These are phyloP conservation scores for Penicillium hordei DNA, from an alignment of 2,329 filamentous ascomycete species.

Conservation along the genomic window DNA sequence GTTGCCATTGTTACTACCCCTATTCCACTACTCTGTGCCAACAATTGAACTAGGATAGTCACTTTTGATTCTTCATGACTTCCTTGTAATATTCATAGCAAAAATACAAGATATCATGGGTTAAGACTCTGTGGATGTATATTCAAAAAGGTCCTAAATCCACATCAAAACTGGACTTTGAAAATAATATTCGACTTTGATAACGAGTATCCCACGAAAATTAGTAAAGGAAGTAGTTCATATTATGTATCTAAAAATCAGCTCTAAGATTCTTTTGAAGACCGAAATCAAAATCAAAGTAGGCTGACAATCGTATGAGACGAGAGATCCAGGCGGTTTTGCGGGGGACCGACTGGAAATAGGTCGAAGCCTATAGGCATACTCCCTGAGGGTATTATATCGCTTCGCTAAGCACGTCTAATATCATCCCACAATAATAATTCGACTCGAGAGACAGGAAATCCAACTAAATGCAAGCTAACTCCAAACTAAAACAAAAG, in stretches of 20 bases:
- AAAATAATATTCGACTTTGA: background rate
- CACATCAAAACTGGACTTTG: background rate
- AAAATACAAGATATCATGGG: background rate
- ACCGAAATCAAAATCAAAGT: too few species aligned
- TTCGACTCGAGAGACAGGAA: background rate
- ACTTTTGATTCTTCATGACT: too few species aligned
- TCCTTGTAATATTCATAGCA: too few species aligned
- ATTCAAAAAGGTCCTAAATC: background rate
- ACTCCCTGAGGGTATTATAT: background rate
- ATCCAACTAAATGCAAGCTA: background rate
- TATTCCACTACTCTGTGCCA: background rate
- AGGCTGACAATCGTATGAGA: background rate
- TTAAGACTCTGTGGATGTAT: background rate
- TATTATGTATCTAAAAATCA: background rate
- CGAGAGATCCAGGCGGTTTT: background rate
- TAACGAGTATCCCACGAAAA: background rate
- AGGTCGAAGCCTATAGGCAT: background rate
- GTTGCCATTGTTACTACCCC: background rate
- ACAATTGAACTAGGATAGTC: too few species aligned
- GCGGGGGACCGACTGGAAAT: background rate
- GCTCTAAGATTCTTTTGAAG: background rate
- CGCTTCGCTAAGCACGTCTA: background rate
- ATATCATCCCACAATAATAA: background rate
- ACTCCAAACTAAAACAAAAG: background rate
- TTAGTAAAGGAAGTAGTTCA: background rate